Evolutionary conservation across 2,329 filamentous ascomycete species (phyloP), one percentile per base, ranked within the genome.

Genomic region (Fusarium tanahbumbuense): DNA sequence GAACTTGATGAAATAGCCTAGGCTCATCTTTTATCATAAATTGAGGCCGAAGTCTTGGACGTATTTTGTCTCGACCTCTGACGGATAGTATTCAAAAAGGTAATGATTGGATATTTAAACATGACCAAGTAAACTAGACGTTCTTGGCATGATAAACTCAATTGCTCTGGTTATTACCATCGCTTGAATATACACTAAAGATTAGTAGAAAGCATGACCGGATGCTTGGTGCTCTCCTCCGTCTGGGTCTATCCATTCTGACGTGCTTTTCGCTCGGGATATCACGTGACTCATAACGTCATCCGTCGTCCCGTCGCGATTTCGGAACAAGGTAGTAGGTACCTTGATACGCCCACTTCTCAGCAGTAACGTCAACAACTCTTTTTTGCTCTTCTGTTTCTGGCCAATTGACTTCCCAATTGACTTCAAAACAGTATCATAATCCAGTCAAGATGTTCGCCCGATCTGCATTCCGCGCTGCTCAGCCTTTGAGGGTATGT

Each of bases 401-500:
- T 59, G 55, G 59, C 53, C 67, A 76, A 73, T 74, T 69, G 50
- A 55, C 40, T 68, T 28, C 70, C 18, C 74, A 75, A 76, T 76
- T 69, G 70, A 56, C 53, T 50, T 64, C 28, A 50, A 25, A 40
- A 40, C 47, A 73, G 48, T 47, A 72, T 67, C 46, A 55, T 55
- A 63, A 69, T 54, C 53, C 50, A 64, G 44, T 59, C 71, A 88
- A 77, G 72, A 92, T 93, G 89, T 91, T 93, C 77, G 85, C 90
- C 67, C 85, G 91, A 84, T 85, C 89, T 75, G 83, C 85, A 70
- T 85, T 92, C 78, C 87, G 90, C 77, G 86, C 85, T 74, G 86
- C 86, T 56, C 88, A 89, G 82, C 89, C 91, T 72, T 80, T 92
- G 72, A 87, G 87, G 83, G 91, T 92, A 83, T 78, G 87, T 75